Evolutionary conservation across 495 filamentous ascomycete genomes (phyloP).

Genomic region (Neurospora intermedia): DNA sequence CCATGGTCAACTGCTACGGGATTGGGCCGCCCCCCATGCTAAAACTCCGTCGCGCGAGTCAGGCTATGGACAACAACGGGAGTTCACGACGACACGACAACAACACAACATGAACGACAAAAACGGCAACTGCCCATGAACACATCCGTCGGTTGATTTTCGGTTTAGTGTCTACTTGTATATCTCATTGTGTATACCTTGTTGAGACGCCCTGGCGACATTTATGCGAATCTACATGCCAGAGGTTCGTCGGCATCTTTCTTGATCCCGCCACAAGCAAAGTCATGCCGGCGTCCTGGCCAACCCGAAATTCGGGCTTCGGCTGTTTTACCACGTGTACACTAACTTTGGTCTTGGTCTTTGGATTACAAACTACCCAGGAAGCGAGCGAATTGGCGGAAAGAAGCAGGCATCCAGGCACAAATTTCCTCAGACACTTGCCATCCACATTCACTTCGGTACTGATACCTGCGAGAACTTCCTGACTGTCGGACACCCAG

Average conservation of each 20-base stretch:
- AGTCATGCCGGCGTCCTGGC: neutral
- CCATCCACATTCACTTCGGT: neutral
- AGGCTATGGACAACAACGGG: neutral
- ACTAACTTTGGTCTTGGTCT: neutral
- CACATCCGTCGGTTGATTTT: neutral
- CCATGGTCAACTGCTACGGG: neutral
- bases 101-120: neutral
- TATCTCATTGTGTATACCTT: neutral
- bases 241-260: neutral
- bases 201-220: neutral
- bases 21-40: neutral
- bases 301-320: neutral
- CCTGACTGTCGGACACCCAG: neutral
- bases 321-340: neutral
- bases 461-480: neutral
- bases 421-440: neutral
- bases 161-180: neutral
- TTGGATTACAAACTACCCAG: neutral
- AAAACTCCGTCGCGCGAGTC: neutral
- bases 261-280: neutral
- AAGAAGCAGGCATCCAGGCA: neutral
- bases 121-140: neutral
- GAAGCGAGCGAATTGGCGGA: neutral
- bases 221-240: neutral
- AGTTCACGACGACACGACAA: neutral